These are phyloP conservation scores for Salisapilia sapeloensis DNA, from an alignment of 352 stramenopile genomes.

Conservation along the genomic window DNA sequence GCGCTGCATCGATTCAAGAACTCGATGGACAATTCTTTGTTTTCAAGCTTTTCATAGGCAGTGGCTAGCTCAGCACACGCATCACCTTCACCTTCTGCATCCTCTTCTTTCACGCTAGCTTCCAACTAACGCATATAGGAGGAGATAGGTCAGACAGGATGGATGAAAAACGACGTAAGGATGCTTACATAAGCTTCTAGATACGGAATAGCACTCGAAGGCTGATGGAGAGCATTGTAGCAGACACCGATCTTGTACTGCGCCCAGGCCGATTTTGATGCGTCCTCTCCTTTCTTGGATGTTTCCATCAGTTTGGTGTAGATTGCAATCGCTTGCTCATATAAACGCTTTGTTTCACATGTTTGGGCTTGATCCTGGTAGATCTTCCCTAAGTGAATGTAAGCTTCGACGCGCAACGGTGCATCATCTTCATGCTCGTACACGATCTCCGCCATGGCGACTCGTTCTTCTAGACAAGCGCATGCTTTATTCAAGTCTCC, in stretches of 20 bases:
- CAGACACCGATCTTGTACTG: constrained; percentile 63
- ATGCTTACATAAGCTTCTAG: constrained; percentile 57
- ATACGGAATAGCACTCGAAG: constrained; percentile 58
- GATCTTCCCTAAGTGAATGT: constrained; percentile 53
- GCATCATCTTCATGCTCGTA: constrained; percentile 57
- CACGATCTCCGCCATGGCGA: constrained; percentile 47
- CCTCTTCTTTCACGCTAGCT: constrained; percentile 24
- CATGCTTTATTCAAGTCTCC: constrained; percentile 54
- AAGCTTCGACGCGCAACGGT: constrained; percentile 25
- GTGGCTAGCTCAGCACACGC: constrained; percentile 79
- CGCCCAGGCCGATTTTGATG: constrained; percentile 30
- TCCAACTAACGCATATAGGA: constrained; percentile 15
- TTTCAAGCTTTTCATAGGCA: constrained; percentile 64
- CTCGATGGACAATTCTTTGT: constrained; percentile 70
- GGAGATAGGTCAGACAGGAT: background rate
- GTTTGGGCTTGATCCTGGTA: constrained; percentile 45
- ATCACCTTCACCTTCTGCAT: constrained; percentile 61
- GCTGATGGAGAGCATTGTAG: constrained; percentile 45
- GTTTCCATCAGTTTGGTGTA: constrained; percentile 68
- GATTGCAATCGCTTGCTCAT: constrained; percentile 34
- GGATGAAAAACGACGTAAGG: background rate
- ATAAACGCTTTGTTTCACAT: constrained; percentile 18
- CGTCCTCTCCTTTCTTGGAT: constrained; percentile 36
- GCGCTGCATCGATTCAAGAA: constrained; percentile 78
- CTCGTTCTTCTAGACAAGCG: constrained; percentile 67